These are phyloP conservation scores for Amesomyces nigricolor DNA, from an alignment of 2,329 filamentous ascomycete genomes.

Conservation along the genomic window DNA sequence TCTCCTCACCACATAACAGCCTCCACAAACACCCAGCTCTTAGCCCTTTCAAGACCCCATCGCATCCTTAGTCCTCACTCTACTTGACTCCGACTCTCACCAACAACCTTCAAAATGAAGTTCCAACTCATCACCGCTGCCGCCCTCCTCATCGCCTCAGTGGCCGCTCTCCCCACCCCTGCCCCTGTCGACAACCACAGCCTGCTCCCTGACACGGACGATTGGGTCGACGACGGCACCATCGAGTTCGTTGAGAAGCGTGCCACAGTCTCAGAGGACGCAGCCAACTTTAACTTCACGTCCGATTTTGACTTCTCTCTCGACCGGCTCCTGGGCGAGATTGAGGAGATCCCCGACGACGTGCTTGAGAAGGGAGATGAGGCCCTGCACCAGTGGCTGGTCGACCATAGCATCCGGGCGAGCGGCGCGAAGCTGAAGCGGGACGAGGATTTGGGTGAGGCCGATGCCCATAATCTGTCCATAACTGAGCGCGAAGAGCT, in stretches of 20 bases:
- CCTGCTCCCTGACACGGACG: constrained; percentile 12
- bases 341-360: constrained; percentile 23
- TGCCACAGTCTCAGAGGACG: neutral
- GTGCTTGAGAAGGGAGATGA: constrained; percentile 23
- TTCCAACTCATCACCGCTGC: constrained; percentile 26
- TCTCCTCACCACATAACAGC: neutral
- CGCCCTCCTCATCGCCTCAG: constrained; percentile 27
- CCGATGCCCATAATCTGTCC: constrained; percentile 1
- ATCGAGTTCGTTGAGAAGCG: neutral
- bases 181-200: constrained; percentile 4
- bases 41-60: neutral
- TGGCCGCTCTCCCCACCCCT: constrained; percentile 24
- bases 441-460: neutral
- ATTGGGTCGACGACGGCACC: constrained; percentile 2
- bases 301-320: constrained; percentile 16
- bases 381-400: constrained; percentile 23
- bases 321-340: constrained; percentile 18
- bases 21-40: neutral
- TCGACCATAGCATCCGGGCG: constrained; percentile 20
- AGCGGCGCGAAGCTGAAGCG: constrained; percentile 8
- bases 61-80: neutral
- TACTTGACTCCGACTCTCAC: neutral
- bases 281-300: constrained; percentile 20
- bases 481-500: constrained; percentile 10
- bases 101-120: constrained; percentile 17